Evolutionary conservation across 495 filamentous ascomycete genomes (phyloP).

Genomic region (Pseudevernia furfuracea): DNA sequence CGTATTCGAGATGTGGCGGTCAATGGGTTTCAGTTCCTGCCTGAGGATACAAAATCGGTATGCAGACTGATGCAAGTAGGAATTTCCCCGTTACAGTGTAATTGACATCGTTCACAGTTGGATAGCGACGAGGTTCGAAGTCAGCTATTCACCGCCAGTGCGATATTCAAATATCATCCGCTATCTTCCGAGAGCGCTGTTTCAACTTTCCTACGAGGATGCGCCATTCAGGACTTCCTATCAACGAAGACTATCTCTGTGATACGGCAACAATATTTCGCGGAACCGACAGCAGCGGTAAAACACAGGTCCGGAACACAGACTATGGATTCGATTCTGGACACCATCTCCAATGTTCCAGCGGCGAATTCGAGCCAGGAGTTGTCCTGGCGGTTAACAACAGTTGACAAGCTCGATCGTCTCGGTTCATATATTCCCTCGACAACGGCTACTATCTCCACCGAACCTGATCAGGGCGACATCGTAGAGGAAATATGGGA

Average conservation of each 20-base stretch:
- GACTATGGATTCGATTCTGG: constrained; percentile 9
- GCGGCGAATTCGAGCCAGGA: constrained; percentile 11
- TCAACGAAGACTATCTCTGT: not conserved
- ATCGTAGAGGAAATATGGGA: constrained; percentile 10
- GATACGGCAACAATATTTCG: constrained; percentile 8
- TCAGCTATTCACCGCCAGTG: not conserved
- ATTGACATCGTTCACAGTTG: constrained; percentile 12
- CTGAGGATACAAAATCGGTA: constrained; percentile 9
- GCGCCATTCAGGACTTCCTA: constrained; percentile 7
- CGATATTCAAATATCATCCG: constrained; percentile 10
- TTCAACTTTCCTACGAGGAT: constrained; percentile 1
- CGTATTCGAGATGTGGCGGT: constrained; percentile 8
- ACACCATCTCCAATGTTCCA: constrained; percentile 5
- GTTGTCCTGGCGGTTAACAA: constrained; percentile 8
- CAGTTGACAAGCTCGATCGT: constrained; percentile 13
- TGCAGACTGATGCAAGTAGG: not conserved
- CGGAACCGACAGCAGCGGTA: not conserved
- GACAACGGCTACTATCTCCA: not conserved
- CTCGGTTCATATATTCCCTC: constrained; percentile 1
- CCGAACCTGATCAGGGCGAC: not conserved
- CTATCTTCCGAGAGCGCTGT: constrained; percentile 5
- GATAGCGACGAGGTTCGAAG: constrained; percentile 10
- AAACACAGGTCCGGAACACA: not conserved
- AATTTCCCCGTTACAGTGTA: not conserved
- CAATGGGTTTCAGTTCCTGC: constrained; percentile 1